Percentiles rank a stretch among this genome's conserved stretches.
phyloP scores from a whole-genome alignment of 495 filamentous ascomycete species.

The Daldinia caldariorum region DNA sequence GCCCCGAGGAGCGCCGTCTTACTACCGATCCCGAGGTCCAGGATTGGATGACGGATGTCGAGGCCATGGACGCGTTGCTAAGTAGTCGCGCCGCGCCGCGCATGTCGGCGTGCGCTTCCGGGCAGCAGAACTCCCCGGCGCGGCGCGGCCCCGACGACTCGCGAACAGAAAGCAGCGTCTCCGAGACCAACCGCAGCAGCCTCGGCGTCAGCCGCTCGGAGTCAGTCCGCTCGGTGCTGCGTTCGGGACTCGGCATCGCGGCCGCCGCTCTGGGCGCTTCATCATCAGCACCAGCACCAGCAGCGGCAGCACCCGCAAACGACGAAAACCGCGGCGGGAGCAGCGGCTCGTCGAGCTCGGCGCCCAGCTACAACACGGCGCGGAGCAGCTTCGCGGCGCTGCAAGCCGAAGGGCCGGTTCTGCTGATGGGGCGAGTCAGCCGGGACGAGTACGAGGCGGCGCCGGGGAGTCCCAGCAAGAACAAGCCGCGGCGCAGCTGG shows the following conservation, averaged over 20 bases:
- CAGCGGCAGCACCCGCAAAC: not conserved
- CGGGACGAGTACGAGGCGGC: constrained; percentile 39
- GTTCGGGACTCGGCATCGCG: constrained; percentile 38
- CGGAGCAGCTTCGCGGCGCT: constrained; percentile 67
- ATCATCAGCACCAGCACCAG: not conserved
- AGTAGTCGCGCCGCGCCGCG: constrained; percentile 29
- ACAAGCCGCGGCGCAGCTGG: constrained; percentile 56
- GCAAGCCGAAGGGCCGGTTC: constrained; percentile 71
- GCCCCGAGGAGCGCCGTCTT: constrained; percentile 43
- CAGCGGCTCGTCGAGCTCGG: constrained; percentile 48
- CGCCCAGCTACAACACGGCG: constrained; percentile 76
- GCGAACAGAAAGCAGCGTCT: constrained; percentile 53
- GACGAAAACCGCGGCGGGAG: constrained; percentile 46
- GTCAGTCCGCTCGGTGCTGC: constrained; percentile 43
- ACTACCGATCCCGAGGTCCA: constrained; percentile 63
- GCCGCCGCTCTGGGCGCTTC: constrained; percentile 31
- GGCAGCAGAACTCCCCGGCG: not conserved
- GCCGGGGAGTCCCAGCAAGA: constrained; percentile 60
- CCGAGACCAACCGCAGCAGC: constrained; percentile 51
- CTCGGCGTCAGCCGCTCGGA: constrained; percentile 47
- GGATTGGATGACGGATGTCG: constrained; percentile 69
- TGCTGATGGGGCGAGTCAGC: constrained; percentile 60
- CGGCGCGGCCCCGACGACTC: constrained; percentile 32
- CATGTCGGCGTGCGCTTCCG: not conserved
- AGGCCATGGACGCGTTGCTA: constrained; percentile 62